A percentile compares a stretch with the other conserved stretches of the same genome.
Conservation (phyloP, 2,329 filamentous ascomycete species). For the Myriangium duriaei region DNA sequence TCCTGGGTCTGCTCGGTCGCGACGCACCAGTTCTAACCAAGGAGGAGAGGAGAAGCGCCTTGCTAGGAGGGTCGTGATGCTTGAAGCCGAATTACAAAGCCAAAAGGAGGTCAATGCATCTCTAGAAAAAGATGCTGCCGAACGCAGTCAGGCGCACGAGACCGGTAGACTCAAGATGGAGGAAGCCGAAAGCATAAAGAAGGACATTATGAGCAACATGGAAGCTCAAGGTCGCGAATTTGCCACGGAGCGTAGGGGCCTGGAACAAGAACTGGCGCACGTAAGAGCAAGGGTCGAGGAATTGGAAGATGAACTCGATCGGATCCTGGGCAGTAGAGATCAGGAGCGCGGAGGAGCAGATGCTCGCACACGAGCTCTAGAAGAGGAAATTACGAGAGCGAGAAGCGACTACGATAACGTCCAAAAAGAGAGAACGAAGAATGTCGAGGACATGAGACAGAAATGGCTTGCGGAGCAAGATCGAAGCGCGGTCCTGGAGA, state of each 20-base stretch:
- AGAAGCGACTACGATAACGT: conserved; percentile 27
- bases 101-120: conserved; percentile 57
- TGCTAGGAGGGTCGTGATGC: conserved; percentile 47
- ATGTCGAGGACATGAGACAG: conserved; percentile 19
- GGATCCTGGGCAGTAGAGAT: conserved; percentile 69
- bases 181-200: conserved; percentile 83
- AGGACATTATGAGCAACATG: conserved; percentile 87
- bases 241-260: conserved; percentile 64
- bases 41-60: conserved; percentile 49
- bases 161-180: conserved; percentile 59
- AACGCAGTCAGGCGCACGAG: conserved; percentile 39
- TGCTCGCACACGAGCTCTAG: conserved; percentile 53
- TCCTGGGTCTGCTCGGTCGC: conserved; percentile 47
- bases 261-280: conserved; percentile 68
- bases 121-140: conserved; percentile 57
- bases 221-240: conserved; percentile 86
- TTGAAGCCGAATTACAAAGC: conserved; percentile 66
- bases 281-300: conserved; percentile 73
- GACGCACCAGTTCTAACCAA: conserved; percentile 49
- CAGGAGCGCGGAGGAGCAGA: conserved; percentile 64
- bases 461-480: conserved; percentile 38
- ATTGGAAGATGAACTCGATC: conserved; percentile 81
- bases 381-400: conserved; percentile 57
- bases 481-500: conserved; percentile 50
- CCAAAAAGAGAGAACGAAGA: conserved; percentile 34